Evolutionary conservation across 164 flowering plant genomes (phyloP), one percentile per base, ranked within the genome.

Genomic region (Umbellularia californica): DNA sequence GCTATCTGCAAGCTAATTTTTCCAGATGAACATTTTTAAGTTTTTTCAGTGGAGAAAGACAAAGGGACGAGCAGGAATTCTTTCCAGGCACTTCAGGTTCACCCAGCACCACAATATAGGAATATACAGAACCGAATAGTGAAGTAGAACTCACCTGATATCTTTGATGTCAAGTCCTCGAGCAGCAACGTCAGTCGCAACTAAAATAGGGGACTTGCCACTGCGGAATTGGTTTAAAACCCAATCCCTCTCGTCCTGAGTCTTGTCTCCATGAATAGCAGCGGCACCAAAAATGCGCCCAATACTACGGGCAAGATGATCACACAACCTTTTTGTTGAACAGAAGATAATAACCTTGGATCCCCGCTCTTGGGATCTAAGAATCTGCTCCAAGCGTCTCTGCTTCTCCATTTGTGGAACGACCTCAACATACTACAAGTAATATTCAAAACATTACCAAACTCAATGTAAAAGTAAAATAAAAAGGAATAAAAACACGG

Each of bases 171-270:
- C 98, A 77, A 94, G 90, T 11, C 98, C 98, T 25, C 98, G 85
- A 47, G 98, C 98, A 76, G 98, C 98, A 80, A 94, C 98, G 80
- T 94, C 97, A 69, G 98, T 94, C 25, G 98, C 98, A 79, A 92
- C 93, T 72, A 94, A 82, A 63, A 95, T 84, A 3, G 96, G 95
- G 14, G 88, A 83, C 77, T 84, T 90, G 62, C 99, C 99, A 72
- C 79, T 80, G 1, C 97, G 90, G 74, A 95, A 95, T 80, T 90
- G 92, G 78, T 87, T 92, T 75, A 95, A 76, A 73, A 92, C 98
- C 88, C 86, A 89, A 80, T 95, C 99, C 78, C 99, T 89, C 86
- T 95, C 99, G 71, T 83, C 88, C 75, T 93, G 98, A 77, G 88
- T 82, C 75, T 93, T 93, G 86, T 93, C 98, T 41, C 98, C 98